A percentile compares a stretch with the other conserved stretches of the same genome.
phyloP scores from a whole-genome alignment of 2,329 filamentous ascomycete genomes.

The Zalaria sp. region DNA sequence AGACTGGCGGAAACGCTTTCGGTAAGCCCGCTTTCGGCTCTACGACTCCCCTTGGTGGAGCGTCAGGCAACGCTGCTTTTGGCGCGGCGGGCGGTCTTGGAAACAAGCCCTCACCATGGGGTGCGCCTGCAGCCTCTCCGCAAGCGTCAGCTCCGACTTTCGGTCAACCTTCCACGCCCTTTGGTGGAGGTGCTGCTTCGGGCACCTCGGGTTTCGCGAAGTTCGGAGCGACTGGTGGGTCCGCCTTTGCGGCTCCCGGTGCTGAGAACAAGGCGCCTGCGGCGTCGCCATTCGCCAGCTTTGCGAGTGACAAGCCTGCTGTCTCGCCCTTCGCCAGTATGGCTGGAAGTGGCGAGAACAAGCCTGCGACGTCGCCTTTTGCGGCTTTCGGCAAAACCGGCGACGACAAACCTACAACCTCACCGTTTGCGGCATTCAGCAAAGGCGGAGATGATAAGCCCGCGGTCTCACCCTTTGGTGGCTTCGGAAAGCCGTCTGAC shows the following conservation, averaged over 20 bases:
- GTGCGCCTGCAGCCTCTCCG: slow-evolving; percentile 2
- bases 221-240: slow-evolving; percentile 9
- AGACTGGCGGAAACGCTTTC: slow-evolving; percentile 6
- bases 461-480: slow-evolving; percentile 16
- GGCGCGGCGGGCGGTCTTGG: slow-evolving; percentile 9
- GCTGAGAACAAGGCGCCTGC: slow-evolving; percentile 10
- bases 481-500: slow-evolving; percentile 8
- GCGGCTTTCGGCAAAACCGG: slow-evolving; percentile 1
- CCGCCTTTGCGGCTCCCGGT: slow-evolving; percentile 5
- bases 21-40: slow-evolving; percentile 14
- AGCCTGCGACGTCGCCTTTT: slow-evolving; percentile 11
- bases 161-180: slow-evolving; percentile 11
- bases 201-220: slow-evolving; percentile 19
- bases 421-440: slow-evolving; percentile 17
- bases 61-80: slow-evolving; percentile 8
- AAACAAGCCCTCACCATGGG: slow-evolving; percentile 9
- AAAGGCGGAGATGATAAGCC: slow-evolving; percentile 13
- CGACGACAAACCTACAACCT: slow-evolving; percentile 5
- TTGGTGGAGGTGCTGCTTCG: slow-evolving; percentile 11
- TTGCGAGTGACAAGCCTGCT: slow-evolving; percentile 9
- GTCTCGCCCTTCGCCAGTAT: slow-evolving; percentile 1
- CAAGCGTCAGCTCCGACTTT: slow-evolving; percentile 8
- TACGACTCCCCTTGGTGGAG: slow-evolving; percentile 5
- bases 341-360: slow-evolving; percentile 2
- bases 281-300: slow-evolving; percentile 17